A percentile compares a stretch with the other conserved stretches of the same genome.
Evolutionary conservation across 805 yeast species (phyloP).

Genomic region (Metschnikowia amazonensis): DNA sequence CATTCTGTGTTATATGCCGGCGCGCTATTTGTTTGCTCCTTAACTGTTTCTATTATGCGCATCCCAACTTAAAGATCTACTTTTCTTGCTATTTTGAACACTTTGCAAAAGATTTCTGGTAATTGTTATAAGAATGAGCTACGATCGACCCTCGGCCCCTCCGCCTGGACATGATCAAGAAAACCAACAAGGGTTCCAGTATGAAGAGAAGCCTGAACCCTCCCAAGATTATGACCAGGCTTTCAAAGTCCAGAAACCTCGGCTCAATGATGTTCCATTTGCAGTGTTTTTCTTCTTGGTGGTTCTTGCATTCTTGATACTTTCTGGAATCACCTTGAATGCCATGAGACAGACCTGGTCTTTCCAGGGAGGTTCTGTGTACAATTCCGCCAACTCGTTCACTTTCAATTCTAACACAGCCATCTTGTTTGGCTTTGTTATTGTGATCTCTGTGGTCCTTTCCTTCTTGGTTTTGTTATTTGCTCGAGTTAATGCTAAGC

Average conservation of each 20-base stretch:
- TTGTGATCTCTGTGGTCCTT: constrained; percentile 55
- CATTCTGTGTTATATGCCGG: not conserved
- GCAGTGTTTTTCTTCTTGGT: constrained; percentile 46
- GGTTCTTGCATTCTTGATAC: constrained; percentile 62
- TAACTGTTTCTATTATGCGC: not conserved
- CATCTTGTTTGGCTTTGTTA: constrained; percentile 62
- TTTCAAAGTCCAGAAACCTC: constrained; percentile 61
- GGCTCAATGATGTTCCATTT: constrained; percentile 69
- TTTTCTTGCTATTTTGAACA: not conserved
- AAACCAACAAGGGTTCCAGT: constrained; percentile 19
- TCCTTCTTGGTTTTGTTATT: constrained; percentile 52
- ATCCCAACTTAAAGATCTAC: no score
- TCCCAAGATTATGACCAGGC: constrained; percentile 56
- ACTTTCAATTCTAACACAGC: constrained; percentile 74
- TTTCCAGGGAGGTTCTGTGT: constrained; percentile 61
- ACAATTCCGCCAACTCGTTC: constrained; percentile 48
- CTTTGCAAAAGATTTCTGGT: no score
- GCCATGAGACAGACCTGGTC: constrained; percentile 57
- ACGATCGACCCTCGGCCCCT: constrained; percentile 9
- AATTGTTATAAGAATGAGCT: constrained; percentile 4
- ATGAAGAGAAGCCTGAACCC: constrained; percentile 31
- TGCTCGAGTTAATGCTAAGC: constrained; percentile 62
- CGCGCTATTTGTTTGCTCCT: not conserved
- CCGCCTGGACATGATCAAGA: constrained; percentile 26
- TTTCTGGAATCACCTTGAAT: constrained; percentile 65